Evolutionary conservation across 163 green algal genomes (phyloP).

Genomic region (Coccomyxa subellipsoidea): DNA sequence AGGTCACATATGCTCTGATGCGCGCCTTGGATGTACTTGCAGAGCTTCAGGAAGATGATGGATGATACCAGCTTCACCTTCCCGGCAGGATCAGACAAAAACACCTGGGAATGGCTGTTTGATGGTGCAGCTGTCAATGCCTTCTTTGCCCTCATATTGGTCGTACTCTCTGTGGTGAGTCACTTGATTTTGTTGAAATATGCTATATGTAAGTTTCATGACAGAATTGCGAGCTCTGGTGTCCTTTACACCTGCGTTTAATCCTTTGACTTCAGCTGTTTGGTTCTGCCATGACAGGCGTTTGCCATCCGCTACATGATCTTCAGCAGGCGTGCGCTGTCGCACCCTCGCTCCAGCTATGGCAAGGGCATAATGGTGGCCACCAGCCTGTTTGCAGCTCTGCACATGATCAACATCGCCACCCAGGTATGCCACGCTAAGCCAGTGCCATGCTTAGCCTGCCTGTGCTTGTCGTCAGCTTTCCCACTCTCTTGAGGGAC

Average conservation of each 20-base stretch:
- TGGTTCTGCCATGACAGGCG: slow-evolving; percentile 6
- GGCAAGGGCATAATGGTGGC: slow-evolving; percentile 28
- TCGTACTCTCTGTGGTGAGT: slow-evolving; percentile 16
- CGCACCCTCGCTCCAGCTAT: slow-evolving; percentile 18
- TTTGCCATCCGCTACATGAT: slow-evolving; percentile 31
- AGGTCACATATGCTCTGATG: too few species aligned
- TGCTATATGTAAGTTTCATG: too few species aligned
- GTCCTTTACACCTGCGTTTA: too few species aligned
- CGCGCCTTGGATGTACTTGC: too few species aligned
- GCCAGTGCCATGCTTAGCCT: neutral
- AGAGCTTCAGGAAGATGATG: neutral
- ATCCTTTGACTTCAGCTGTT: neutral
- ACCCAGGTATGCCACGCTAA: slow-evolving; percentile 19
- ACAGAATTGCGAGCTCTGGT: too few species aligned
- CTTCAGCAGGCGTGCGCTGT: slow-evolving; percentile 11
- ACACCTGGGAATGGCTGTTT: slow-evolving; percentile 3
- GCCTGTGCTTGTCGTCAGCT: neutral
- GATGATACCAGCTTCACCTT: neutral
- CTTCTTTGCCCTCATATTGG: slow-evolving; percentile 24
- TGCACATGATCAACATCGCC: slow-evolving; percentile 30
- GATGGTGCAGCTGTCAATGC: slow-evolving; percentile 18
- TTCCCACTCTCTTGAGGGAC: too few species aligned
- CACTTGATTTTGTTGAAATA: neutral
- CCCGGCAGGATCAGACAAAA: slow-evolving; percentile 10
- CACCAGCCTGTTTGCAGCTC: slow-evolving; percentile 12